A percentile compares a stretch with the other conserved stretches of the same genome.
phyloP scores from a whole-genome alignment of 768 basidiomycete genomes.

The Suillus occidentalis region DNA sequence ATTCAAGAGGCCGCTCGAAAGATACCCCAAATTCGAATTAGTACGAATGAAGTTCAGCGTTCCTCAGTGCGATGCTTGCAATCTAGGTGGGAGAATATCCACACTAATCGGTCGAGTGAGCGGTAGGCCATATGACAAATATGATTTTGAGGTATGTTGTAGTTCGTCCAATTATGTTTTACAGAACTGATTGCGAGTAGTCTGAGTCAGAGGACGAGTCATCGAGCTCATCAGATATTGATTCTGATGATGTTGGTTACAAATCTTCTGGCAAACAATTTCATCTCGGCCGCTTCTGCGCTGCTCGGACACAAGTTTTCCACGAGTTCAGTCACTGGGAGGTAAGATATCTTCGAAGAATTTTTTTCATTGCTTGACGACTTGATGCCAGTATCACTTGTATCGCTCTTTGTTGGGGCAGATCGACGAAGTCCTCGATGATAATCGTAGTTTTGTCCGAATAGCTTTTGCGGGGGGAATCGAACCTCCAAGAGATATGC shows the following conservation, averaged over 20 bases:
- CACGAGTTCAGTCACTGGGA: conserved; percentile 84
- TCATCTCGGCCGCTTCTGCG: conserved; percentile 80
- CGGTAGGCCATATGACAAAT: conserved; percentile 69
- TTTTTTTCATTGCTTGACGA: conserved; percentile 7
- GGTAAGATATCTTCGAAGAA: conserved; percentile 40
- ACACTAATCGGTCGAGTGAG: conserved; percentile 59
- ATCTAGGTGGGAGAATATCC: conserved; percentile 68
- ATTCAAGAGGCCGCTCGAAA: conserved; percentile 65
- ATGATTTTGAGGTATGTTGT: conserved; percentile 58
- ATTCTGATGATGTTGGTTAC: conserved; percentile 17
- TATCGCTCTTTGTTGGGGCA: conserved; percentile 60
- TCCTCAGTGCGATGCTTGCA: conserved; percentile 80
- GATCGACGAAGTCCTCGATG: conserved; percentile 52
- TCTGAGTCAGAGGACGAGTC: conserved; percentile 22
- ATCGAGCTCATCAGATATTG: conserved; percentile 26
- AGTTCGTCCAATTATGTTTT: neutral
- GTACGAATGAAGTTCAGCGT: conserved; percentile 52
- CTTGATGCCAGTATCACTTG: conserved; percentile 53
- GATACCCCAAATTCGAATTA: conserved; percentile 63
- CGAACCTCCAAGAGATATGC: conserved; percentile 63
- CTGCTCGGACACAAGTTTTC: conserved; percentile 61
- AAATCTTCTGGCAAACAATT: conserved; percentile 38
- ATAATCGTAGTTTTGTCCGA: conserved; percentile 51
- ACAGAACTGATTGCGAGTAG: neutral
- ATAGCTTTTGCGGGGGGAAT: conserved; percentile 55